Base-by-base conservation (phyloP, 306 rosid species). In the Citrullus mucosospermus region DNA sequence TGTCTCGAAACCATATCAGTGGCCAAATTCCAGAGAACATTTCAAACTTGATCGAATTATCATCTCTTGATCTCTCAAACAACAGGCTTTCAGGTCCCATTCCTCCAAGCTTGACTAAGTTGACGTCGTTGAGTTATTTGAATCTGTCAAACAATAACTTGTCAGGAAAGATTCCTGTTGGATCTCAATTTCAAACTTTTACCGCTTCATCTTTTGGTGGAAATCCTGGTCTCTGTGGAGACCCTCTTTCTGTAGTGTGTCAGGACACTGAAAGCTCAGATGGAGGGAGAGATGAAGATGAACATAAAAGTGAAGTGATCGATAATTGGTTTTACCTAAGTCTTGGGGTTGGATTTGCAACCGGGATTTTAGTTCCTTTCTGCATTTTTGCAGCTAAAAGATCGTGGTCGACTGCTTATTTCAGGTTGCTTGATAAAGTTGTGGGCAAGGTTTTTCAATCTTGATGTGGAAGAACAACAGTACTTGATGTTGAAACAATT, bases 311-410 rank as follows among this genome's bases (percentile, higher is more conserved):
- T 48, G 59, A n/a, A n/a, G n/a, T 85, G 12, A 30, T 81, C 59
- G 88, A 85, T 48, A 70, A 77, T 3, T 82, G 85, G 87, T 87
- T 89, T 82, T 85, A 84, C 82, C 46, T 84, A 76, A 82, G 88
- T 58, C 80, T 82, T 82, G 92, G 89, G 56, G 70, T 87, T 83
- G 92, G 89, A 41, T 82, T 83, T 80, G 85, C 86, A 59, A 77
- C 80, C 22, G 86, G 85, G 8, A 14, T 80, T 48, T 53, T 85
- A 3, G 82, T 83, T 76, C 88, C 90, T 59, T 85, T 17, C 67
- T 9, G 87, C 67, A 59, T 87, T 79, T 73, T 89, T 20, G 50
- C 75, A 44, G 41, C 71, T 6, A 86, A 76, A 78, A 78, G 43
- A 44, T 77, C 90, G 4, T 83, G 89, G 89, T 39, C 86, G 39